Base-by-base conservation (phyloP, 306 rosid species). In the Arachis stenosperma region DNA sequence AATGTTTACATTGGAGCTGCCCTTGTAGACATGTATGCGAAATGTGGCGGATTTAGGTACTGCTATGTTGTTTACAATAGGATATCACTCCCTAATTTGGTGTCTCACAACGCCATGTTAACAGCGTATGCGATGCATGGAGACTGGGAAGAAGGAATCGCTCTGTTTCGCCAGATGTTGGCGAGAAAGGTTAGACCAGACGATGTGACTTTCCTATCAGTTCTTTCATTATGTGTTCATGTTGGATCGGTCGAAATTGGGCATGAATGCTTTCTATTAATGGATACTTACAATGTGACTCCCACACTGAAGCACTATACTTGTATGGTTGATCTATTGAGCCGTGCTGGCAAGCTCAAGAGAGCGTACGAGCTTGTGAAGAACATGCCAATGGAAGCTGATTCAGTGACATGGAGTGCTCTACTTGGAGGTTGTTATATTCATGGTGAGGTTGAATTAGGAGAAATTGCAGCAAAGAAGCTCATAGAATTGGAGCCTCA, bases 81-180 rank as follows among this genome's bases (percentile, higher is more conserved):
- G 78, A 88, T 88, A 62, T 70, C 81, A 65, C 47, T 74, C n/a
- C 89, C 83, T 14, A 78, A 85, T 81, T 70, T 88, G 76, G 89
- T 88, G 22, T 81, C 83, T 60, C 82, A 83, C 70, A 88, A 88
- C 75, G 86, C 88, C 37, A 81, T 85, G 84, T 86, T 88, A 51
- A 88, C 83, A 33, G 92, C 92, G 5, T 85, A 74, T 81, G 87
- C 89, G 29, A 81, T 83, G 86, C 89, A 83, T 8, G 89, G 89
- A 53, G 58, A 74, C 8, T 89, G 89, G 17, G 80, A 73, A 73
- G 74, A 88, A 67, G 92, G 92, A 76, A 85, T 88, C 51, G 65
- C 81, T 36, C 78, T 82, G 39, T 86, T 86, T 39, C 65, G 48
- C 62, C 67, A 51, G 75, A 75, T 81, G 75, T 72, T 86, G 47